Evolutionary conservation across 495 filamentous ascomycete species (phyloP), one percentile per base, ranked within the genome.

Genomic region (Aspergillus incahuasiensis): DNA sequence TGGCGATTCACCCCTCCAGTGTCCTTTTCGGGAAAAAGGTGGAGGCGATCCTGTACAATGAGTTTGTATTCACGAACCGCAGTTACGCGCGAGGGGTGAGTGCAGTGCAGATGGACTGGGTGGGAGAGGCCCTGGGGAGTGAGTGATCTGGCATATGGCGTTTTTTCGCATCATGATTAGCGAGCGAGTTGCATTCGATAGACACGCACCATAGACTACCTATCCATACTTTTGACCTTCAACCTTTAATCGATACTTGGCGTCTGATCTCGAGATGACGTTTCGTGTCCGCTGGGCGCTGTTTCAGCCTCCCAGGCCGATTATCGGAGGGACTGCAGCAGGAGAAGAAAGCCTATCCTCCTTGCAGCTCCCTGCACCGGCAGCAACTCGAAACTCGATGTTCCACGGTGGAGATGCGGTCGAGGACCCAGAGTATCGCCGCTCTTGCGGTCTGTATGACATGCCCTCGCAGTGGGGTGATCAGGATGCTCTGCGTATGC

Each of bases 11-110:
- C 65, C 95, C 95, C 0, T 85, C 84, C 0, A 95, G 90, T 64
- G 86, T 88, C 2, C 66, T 99, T 5, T 89, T 89, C 63, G 90
- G 92, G 8, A 83, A 86, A 71, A 96, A 92, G 70, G 81, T 86
- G 53, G 92, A 97, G 76, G 92, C 90, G 0, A 94, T 99, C 61
- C 85, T 97, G 84, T 99, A 92, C 63, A 82, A 92, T 59, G 92
- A 99, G 68, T 91, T 94, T 70, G 92, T 99, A 2, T 97, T 88
- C 67, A 99, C 95, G 7, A 89, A 86, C 48, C 89, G 86, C 66
- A 92, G 86, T 62, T 99, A 95, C 73, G 95, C 88, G 13, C 86
- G 91, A 66, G 86, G 87, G 35, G 92, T 97, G 46, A 95, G 88
- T 70, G 84, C 82, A 3, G 84, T 97, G 32, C 87, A 95, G 74